phyloP scores from a whole-genome alignment of 306 rosid genomes.

The Quercus rubra region DNA sequence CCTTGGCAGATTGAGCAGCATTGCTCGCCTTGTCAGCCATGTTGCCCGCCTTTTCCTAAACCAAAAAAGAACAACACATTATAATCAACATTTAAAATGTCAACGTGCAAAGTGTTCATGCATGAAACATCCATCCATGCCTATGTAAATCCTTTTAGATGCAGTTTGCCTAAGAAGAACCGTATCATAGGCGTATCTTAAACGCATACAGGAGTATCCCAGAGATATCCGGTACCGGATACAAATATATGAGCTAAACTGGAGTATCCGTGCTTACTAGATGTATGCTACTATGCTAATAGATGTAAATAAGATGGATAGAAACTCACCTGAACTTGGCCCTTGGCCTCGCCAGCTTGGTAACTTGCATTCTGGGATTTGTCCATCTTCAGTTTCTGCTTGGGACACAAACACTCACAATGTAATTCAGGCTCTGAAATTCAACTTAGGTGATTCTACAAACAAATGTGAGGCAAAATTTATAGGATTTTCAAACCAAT shows the following conservation, averaged over 20 bases:
- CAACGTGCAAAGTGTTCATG: background rate
- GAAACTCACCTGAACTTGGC: constrained; percentile 36
- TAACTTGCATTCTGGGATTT: constrained; percentile 21
- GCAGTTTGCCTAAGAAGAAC: background rate
- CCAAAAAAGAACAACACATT: background rate
- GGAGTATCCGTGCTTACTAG: no score
- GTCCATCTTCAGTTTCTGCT: constrained; percentile 26
- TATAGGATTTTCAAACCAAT: constrained; percentile 4
- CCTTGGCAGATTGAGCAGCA: constrained; percentile 39
- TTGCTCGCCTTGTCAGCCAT: constrained; percentile 33
- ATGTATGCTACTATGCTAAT: background rate
- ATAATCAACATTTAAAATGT: background rate
- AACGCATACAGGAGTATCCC: no score
- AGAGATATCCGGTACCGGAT: no score
- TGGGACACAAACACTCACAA: background rate
- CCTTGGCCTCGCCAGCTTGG: constrained; percentile 43
- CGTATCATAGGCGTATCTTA: no score
- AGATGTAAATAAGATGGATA: no score
- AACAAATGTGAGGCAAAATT: background rate
- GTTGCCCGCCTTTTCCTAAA: constrained; percentile 42
- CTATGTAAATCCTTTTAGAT: background rate
- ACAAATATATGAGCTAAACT: no score
- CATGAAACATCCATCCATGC: background rate
- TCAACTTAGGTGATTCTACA: background rate
- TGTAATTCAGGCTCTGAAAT: background rate